Evolutionary conservation across 805 yeast species (phyloP).

Genomic region (Kurtzmaniella cleridarum): DNA sequence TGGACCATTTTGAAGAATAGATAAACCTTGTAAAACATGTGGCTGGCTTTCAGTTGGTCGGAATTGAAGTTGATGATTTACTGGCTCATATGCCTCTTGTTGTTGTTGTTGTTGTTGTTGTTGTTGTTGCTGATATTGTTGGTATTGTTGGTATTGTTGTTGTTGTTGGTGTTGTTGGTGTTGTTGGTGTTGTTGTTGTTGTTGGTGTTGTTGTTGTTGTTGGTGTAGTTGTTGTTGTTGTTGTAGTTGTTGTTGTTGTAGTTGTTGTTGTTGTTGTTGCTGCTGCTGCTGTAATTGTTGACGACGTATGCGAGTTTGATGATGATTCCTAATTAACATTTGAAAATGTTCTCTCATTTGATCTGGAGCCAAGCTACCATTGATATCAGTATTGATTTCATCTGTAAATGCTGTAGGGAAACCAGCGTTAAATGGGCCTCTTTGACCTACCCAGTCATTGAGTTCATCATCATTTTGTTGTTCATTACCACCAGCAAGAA

Average conservation of each 20-base stretch:
- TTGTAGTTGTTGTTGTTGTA: slow-evolving; percentile 3
- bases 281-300: slow-evolving; percentile 5
- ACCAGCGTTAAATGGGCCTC: slow-evolving; percentile 14
- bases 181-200: too few relatives aligned
- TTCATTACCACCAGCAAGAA: slow-evolving; percentile 13
- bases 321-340: slow-evolving; percentile 21
- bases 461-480: slow-evolving; percentile 10
- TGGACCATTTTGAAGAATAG: slow-evolving; percentile 31
- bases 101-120: slow-evolving; percentile 8
- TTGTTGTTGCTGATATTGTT: too few relatives aligned
- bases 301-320: slow-evolving; percentile 15
- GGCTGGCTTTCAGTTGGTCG: slow-evolving; percentile 3
- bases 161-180: too few relatives aligned
- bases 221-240: slow-evolving; percentile 3
- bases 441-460: slow-evolving; percentile 18
- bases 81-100: not conserved
- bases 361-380: slow-evolving; percentile 24
- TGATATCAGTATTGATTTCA: slow-evolving; percentile 16
- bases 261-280: slow-evolving; percentile 1
- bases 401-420: not conserved
- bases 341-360: slow-evolving; percentile 31
- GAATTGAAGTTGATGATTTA: not conserved
- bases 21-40: slow-evolving; percentile 2
- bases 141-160: too few relatives aligned
- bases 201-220: too few relatives aligned